These are phyloP conservation scores for Petrea volubilis DNA, from an alignment of 257 asterid genomes.

Conservation along the genomic window DNA sequence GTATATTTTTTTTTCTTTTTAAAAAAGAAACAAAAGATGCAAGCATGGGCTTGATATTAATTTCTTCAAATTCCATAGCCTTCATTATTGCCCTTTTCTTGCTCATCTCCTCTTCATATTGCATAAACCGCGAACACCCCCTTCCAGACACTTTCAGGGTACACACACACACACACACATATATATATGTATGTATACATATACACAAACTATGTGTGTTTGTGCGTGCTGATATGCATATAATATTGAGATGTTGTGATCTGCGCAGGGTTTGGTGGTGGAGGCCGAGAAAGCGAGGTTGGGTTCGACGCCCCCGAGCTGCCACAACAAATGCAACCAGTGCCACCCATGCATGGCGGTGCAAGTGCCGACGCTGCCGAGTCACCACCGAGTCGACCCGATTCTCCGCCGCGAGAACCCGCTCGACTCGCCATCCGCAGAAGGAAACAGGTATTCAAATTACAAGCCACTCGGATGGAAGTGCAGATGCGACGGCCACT, in stretches of 20 bases:
- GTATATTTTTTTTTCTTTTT: too few relatives aligned
- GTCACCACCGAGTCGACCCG: slow-evolving; percentile 42
- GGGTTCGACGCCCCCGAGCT: slow-evolving; percentile 97
- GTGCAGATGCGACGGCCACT: slow-evolving; percentile 81
- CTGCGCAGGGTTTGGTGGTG: slow-evolving; percentile 54
- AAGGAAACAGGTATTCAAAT: slow-evolving; percentile 80
- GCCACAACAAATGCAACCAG: slow-evolving; percentile 89
- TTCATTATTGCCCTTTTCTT: slow-evolving; percentile 25
- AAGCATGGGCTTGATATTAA: slow-evolving; percentile 39
- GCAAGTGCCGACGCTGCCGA: slow-evolving; percentile 76
- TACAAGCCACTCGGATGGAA: slow-evolving; percentile 99
- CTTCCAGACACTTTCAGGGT: slow-evolving; percentile 25
- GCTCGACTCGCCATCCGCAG: slow-evolving; percentile 37
- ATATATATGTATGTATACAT: neutral
- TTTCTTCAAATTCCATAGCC: slow-evolving; percentile 12
- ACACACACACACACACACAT: neutral
- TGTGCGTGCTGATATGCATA: neutral
- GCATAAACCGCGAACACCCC: slow-evolving; percentile 4
- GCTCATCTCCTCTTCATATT: slow-evolving; percentile 30
- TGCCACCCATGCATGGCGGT: slow-evolving; percentile 99
- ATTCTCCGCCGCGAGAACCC: neutral
- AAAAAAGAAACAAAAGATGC: slow-evolving; percentile 28
- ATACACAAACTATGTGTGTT: neutral
- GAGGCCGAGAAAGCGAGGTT: slow-evolving; percentile 79
- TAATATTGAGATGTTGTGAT: neutral